A percentile compares a stretch with the other conserved stretches of the same genome.
phyloP scores from a whole-genome alignment of 176 grass and related monocot genomes.

The Zea luxurians region DNA sequence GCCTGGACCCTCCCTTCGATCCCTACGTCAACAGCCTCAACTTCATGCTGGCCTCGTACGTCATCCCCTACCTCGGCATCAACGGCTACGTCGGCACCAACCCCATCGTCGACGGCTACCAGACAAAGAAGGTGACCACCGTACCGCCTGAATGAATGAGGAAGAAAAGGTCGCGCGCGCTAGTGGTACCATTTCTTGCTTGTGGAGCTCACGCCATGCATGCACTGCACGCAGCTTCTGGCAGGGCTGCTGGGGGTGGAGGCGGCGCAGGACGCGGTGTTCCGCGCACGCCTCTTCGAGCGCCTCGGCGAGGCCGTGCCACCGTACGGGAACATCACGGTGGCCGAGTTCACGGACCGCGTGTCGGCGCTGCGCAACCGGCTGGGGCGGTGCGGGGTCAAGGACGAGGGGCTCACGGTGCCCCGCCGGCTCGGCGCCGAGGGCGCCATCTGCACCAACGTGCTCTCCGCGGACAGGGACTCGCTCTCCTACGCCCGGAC shows the following conservation, averaged over 20 bases:
- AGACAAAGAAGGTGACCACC: constrained; percentile 38
- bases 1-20: constrained; percentile 68
- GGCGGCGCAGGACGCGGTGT: constrained; percentile 61
- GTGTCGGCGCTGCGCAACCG: constrained; percentile 56
- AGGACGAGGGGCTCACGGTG: constrained; percentile 77
- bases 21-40: constrained; percentile 58
- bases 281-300: constrained; percentile 59
- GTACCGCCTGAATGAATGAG: not conserved
- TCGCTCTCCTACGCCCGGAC: constrained; percentile 65
- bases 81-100: constrained; percentile 71
- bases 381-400: constrained; percentile 63
- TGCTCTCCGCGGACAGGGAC: constrained; percentile 60
- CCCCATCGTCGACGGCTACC: constrained; percentile 60
- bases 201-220: too few relatives aligned
- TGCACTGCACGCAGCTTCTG: constrained; percentile 35
- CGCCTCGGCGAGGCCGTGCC: constrained; percentile 36
- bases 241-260: constrained; percentile 58
- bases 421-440: constrained; percentile 55
- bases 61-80: constrained; percentile 74
- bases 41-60: constrained; percentile 62
- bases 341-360: constrained; percentile 64
- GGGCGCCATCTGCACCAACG: constrained; percentile 54
- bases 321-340: constrained; percentile 57
- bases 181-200: too few relatives aligned
- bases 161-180: too few relatives aligned